phyloP scores from a whole-genome alignment of 176 grass and related monocot species.

The Oryza brachyantha region DNA sequence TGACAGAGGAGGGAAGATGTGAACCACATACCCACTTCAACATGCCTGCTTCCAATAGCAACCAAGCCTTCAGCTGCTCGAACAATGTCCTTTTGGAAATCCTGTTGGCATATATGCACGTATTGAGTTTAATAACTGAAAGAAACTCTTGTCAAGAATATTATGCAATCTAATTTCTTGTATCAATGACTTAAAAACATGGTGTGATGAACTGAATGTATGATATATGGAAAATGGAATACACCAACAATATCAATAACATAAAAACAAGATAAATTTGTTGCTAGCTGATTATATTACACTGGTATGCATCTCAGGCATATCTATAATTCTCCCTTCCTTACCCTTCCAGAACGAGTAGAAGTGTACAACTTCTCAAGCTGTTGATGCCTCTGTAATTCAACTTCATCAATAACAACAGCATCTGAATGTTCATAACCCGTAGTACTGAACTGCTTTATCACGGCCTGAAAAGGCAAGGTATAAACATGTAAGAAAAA shows the following conservation, averaged over 20 bases:
- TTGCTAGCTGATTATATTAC: not conserved
- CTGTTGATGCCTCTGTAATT: slow-evolving; percentile 89
- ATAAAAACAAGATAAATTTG: not conserved
- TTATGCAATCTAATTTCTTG: not conserved
- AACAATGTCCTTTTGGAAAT: slow-evolving; percentile 96
- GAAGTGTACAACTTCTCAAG: slow-evolving; percentile 93
- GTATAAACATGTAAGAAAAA: slow-evolving; percentile 19
- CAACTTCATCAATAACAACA: slow-evolving; percentile 87
- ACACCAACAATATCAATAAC: not conserved
- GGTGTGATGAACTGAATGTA: slow-evolving; percentile 3
- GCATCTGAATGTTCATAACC: slow-evolving; percentile 84
- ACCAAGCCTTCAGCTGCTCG: slow-evolving; percentile 76
- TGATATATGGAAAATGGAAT: not conserved
- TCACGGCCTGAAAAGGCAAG: slow-evolving; percentile 77
- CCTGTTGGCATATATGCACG: slow-evolving; percentile 41
- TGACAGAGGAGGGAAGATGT: slow-evolving; percentile 22
- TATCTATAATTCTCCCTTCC: slow-evolving; percentile 1
- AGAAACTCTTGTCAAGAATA: slow-evolving; percentile 11
- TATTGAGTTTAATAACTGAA: slow-evolving; percentile 20
- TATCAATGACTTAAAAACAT: not conserved
- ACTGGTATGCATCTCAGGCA: not conserved
- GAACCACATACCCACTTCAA: slow-evolving; percentile 72
- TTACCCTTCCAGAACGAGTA: slow-evolving; percentile 96
- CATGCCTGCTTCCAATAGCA: slow-evolving; percentile 58
- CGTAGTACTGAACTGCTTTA: slow-evolving; percentile 91